Percentiles rank a stretch among this genome's conserved stretches.
Conservation (phyloP, 129 eudicot species). For the Flaveria ramosissima region DNA sequence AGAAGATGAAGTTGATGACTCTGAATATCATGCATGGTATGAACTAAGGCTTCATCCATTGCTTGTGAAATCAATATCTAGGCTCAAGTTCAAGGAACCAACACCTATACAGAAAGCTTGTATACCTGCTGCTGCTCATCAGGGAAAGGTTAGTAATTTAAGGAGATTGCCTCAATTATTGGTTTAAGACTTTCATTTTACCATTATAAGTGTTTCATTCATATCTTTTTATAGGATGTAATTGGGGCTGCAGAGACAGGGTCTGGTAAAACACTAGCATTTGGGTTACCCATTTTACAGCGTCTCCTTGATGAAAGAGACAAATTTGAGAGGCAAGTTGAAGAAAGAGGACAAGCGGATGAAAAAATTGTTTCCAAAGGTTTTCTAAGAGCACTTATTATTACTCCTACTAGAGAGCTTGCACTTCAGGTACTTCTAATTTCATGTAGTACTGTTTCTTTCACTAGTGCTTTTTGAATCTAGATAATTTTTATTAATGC, state of each 20-base stretch:
- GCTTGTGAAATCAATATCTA: constrained; percentile 72
- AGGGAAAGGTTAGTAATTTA: constrained; percentile 69
- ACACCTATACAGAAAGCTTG: constrained; percentile 95
- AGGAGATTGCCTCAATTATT: background rate
- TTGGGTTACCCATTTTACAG: constrained; percentile 94
- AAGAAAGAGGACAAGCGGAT: constrained; percentile 52
- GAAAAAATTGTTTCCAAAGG: constrained; percentile 59
- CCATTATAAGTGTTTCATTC: constrained; percentile 11
- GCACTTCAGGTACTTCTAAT: constrained; percentile 75
- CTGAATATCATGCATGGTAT: constrained; percentile 90
- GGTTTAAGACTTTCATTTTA: background rate
- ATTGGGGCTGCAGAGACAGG: constrained; percentile 99
- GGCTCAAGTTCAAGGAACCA: constrained; percentile 87
- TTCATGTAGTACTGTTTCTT: background rate
- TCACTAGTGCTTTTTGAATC: background rate
- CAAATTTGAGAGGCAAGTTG: constrained; percentile 50
- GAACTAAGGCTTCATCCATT: constrained; percentile 93
- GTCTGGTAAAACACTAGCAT: constrained; percentile 97
- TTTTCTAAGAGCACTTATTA: constrained; percentile 78
- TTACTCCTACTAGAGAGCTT: constrained; percentile 96
- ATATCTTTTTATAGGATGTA: constrained; percentile 63
- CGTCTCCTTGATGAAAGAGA: constrained; percentile 92
- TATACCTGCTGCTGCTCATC: constrained; percentile 96
- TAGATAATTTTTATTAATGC: background rate
- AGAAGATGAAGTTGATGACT: constrained; percentile 60